A percentile compares a stretch with the other conserved stretches of the same genome.
These are phyloP conservation scores for Salix purpurea DNA, from an alignment of 345 rosid species.

Conservation along the genomic window DNA sequence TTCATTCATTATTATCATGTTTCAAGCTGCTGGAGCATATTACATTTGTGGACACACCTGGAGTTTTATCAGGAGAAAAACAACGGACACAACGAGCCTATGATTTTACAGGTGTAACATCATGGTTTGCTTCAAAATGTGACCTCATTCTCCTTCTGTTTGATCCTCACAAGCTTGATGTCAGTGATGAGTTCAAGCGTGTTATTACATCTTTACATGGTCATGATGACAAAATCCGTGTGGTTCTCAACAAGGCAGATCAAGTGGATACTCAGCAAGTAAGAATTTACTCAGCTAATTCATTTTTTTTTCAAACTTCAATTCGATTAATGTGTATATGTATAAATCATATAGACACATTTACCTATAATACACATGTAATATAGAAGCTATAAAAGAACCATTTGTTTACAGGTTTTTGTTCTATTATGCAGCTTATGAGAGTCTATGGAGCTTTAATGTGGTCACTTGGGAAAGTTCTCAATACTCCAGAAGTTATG, in stretches of 20 bases:
- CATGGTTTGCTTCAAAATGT: slow-evolving; percentile 98
- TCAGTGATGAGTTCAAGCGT: slow-evolving; percentile 96
- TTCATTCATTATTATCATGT: slow-evolving; percentile 4
- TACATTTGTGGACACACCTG: slow-evolving; percentile 91
- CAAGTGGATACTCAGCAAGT: slow-evolving; percentile 95
- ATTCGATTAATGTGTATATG: not conserved
- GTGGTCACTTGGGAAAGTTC: slow-evolving; percentile 99
- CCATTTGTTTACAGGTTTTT: not conserved
- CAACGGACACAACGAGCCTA: slow-evolving; percentile 84
- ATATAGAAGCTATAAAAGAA: too few species aligned
- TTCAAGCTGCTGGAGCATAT: slow-evolving; percentile 83
- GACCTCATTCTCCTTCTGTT: slow-evolving; percentile 93
- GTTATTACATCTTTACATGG: slow-evolving; percentile 90
- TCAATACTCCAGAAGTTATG: slow-evolving; percentile 86
- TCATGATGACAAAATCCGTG: slow-evolving; percentile 93
- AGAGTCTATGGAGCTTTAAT: slow-evolving; percentile 97
- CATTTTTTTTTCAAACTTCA: not conserved
- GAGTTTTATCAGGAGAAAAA: slow-evolving; percentile 93
- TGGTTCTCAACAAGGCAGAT: slow-evolving; percentile 93
- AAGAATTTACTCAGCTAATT: slow-evolving; percentile 4
- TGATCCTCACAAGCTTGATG: slow-evolving; percentile 94
- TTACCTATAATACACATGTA: too few species aligned
- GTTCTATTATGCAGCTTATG: slow-evolving; percentile 60
- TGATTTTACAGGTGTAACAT: slow-evolving; percentile 87
- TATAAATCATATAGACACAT: not conserved